A percentile compares a stretch with the other conserved stretches of the same genome.
Conservation (phyloP, 1,284 basidiomycete genomes). For the Ustilago esculenta region DNA sequence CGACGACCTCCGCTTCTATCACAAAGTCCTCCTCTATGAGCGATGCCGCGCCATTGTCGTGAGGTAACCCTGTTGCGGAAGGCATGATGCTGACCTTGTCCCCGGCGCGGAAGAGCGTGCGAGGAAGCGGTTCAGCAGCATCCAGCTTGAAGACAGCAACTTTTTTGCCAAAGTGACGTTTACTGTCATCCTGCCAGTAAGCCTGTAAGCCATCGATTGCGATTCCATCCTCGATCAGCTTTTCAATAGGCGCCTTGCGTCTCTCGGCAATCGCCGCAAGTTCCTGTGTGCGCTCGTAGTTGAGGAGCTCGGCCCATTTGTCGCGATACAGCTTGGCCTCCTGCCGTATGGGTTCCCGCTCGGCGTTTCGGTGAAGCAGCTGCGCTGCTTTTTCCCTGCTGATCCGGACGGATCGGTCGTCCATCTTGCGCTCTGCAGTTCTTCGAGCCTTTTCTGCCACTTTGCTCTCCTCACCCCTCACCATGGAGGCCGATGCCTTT, state of each 20-base stretch:
- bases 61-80: neutral
- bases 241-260: constrained; percentile 47
- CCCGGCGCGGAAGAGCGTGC: constrained; percentile 49
- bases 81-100: constrained; percentile 56
- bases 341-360: constrained; percentile 31
- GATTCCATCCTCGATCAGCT: constrained; percentile 49
- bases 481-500: constrained; percentile 30
- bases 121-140: constrained; percentile 46
- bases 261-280: constrained; percentile 46
- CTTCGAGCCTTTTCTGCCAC: constrained; percentile 33
- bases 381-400: constrained; percentile 27
- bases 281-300: constrained; percentile 48
- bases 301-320: constrained; percentile 48
- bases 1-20: constrained; percentile 56
- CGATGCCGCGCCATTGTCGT: neutral
- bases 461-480: constrained; percentile 35
- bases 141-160: constrained; percentile 59
- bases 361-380: constrained; percentile 19
- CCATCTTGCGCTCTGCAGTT: constrained; percentile 38
- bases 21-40: constrained; percentile 16
- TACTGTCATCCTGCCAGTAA: constrained; percentile 57
- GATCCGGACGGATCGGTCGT: constrained; percentile 38
- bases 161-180: constrained; percentile 52
- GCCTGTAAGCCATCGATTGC: constrained; percentile 57
- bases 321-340: constrained; percentile 39